A percentile compares a stretch with the other conserved stretches of the same genome.
Conservation (phyloP, 768 basidiomycete genomes). For the Daedalea quercina region DNA sequence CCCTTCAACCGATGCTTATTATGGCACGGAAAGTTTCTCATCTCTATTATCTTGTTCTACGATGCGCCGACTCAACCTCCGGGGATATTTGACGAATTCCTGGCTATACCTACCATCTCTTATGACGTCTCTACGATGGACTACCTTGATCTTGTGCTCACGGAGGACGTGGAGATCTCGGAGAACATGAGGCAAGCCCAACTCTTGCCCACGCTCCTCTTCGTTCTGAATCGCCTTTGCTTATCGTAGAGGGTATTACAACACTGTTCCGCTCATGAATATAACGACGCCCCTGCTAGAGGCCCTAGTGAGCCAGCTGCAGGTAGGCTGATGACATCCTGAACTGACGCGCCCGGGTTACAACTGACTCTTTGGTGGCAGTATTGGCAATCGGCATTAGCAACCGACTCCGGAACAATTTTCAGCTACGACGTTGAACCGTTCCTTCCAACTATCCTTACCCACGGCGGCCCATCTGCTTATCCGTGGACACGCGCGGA, state of each 20-base stretch:
- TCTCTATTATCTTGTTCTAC: slow-evolving; percentile 42
- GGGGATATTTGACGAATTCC: slow-evolving; percentile 46
- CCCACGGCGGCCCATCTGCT: slow-evolving; percentile 36
- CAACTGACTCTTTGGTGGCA: slow-evolving; percentile 14
- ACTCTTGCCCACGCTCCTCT: slow-evolving; percentile 21
- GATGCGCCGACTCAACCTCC: slow-evolving; percentile 43
- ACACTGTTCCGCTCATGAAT: slow-evolving; percentile 31
- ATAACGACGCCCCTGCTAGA: slow-evolving; percentile 29
- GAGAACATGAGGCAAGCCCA: slow-evolving; percentile 26
- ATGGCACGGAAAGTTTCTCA: not conserved
- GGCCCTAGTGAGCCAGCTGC: slow-evolving; percentile 35
- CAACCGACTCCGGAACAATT: slow-evolving; percentile 26
- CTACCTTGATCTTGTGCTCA: slow-evolving; percentile 33
- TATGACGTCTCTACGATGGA: slow-evolving; percentile 33
- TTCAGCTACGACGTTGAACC: slow-evolving; percentile 40
- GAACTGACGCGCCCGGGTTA: not conserved
- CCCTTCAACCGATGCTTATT: not conserved
- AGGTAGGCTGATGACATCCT: no score
- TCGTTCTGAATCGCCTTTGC: slow-evolving; percentile 8
- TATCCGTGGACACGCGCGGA: slow-evolving; percentile 34
- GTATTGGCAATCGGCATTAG: slow-evolving; percentile 32
- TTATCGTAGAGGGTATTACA: slow-evolving; percentile 13
- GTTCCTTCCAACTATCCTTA: slow-evolving; percentile 32
- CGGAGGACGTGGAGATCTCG: slow-evolving; percentile 27
- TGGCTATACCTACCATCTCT: slow-evolving; percentile 35